Evolutionary conservation across 129 eudicot genomes (phyloP), one percentile per base, ranked within the genome.

Genomic region (Ambrosia trifida): DNA sequence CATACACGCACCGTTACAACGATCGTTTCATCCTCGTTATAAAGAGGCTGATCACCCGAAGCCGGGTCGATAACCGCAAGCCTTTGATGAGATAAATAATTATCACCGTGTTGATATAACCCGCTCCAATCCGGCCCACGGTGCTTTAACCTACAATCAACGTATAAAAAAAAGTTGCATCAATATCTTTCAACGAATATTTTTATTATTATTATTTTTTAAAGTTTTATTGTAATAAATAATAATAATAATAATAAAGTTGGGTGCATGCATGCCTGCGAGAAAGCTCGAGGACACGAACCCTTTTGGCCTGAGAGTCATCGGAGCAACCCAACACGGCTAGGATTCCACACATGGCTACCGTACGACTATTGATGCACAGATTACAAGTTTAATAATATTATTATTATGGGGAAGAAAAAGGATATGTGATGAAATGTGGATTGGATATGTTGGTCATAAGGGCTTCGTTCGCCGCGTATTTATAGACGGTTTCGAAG

Each of bases 81-180:
- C 51, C 97, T 83, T 74, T 90, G 95, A 72, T 90, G 97, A 3
- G 95, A 71, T 67, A 90, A 66, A 73, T 79, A 90, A 74, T 56
- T 81, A 72, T 80, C 97, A 24, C 91, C 95, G 32, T 85, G 77
- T 46, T 90, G 95, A 79, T 87, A 81, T 18, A 90, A 8, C 45
- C 95, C 97, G 69, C 91, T 83, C 95, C 97, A 90, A 76, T 90
- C 97, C 4, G 97, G 95, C 11, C 97, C 97, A 43, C 96, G 86
- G 69, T 89, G 96, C 88, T 85, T 90, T 91, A 90, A 83, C 47
- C 91, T 90, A 36, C 33, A 16, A 59, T 54, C 49, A 19, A 57
- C 13, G 20, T 10, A 17, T 17, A 43, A n/a, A 20, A 16, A 7
- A 13, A 30, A 31, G 28, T 10, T 3, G 3, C 4, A 40, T 31